Evolutionary conservation across 495 filamentous ascomycete species (phyloP), one percentile per base, ranked within the genome.

Genomic region (Margaritispora aquatica): DNA sequence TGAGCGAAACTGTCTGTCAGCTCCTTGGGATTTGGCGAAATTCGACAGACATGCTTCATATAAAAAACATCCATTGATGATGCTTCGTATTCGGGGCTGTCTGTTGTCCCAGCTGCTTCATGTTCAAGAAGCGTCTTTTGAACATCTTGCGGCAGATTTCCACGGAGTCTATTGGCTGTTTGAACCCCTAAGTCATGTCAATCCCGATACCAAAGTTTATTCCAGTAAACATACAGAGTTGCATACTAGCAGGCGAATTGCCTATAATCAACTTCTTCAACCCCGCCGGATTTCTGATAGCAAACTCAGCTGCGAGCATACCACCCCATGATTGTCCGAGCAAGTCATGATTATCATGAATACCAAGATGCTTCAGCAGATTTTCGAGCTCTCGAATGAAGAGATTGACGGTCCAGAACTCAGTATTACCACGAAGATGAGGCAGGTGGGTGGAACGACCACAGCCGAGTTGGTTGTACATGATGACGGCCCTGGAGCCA

Each of bases 381-480:
- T 79, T 81, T 26, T 78, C 71, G 0, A 82, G 74, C 64, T 84
- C 79, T 8, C 53, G 51, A 26, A 73, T 55, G 66, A 82, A 82
- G 0, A 82, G 68, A 9, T 75, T 66, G 0, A 70, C 51, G 0
- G 70, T 74, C 77, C 77, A 84, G 67, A 82, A 80, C 0, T 49
- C 53, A 20, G 67, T 64, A 51, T 78, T 73, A 23, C 72, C 72
- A 0, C 46, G 55, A 38, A 73, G 77, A 7, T 77, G 69, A 2
- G 61, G 70, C 8, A 80, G 68, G 54, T 74, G 77, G 0, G 80
- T 80, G 21, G 72, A 77, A 7, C 58, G 24, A 13, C 77, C 80
- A 62, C 72, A 76, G 20, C 78, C 77, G 55, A 82, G 63, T 57
- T 82, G 78, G 61, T 82, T 79, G 63, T 84, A 84, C 62, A 81